Evolutionary conservation across 805 yeast genomes (phyloP), one percentile per base, ranked within the genome.

Genomic region (Pichia nanzhaoensis): DNA sequence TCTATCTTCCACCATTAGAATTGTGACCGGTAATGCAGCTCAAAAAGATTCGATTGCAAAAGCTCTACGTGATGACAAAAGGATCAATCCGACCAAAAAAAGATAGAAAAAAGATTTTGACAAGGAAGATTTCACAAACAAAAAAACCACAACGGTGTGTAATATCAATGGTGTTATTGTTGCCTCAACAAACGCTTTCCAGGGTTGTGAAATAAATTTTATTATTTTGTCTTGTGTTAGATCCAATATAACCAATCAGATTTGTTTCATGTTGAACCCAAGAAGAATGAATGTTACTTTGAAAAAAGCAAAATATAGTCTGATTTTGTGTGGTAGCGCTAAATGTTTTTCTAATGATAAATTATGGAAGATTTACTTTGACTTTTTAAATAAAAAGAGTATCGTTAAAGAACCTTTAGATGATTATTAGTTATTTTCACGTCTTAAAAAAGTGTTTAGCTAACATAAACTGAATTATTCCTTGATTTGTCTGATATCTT

Each of bases 171-270:
- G 71, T 4, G 58, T 74, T n/a, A 66, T 73, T 64, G 65, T 77
- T 52, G 70, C 75, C 14, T 63, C 87, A 0, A 84, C 89, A n/a
- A 96, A 88, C 63, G 93, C 96, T 1, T 88, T 88, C 67, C 96
- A 88, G 64, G 96, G 96, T 27, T 72, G 95, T 55, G 96, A 87
- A 56, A 88, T 86, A 64, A 89, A 84, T 55, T 82, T 80, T 46
- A 82, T 88, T 34, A 73, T 89, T 19, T 68, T 88, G 49, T 79
- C 93, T 3, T 78, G 93, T 56, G 96, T 88, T 30, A 72, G 96
- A 55, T 76, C 80, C 19, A 82, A 82, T 56, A 64, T 61, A 12
- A 60, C 60, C 14, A 57, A 67, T 24, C 77, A 69, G 46, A 74
- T 82, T 47, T 88, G 89, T 22, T 82, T 82, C 59, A 66, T 82